Conservation (phyloP, 1,284 basidiomycete species). For the Melampsora americana region DNA sequence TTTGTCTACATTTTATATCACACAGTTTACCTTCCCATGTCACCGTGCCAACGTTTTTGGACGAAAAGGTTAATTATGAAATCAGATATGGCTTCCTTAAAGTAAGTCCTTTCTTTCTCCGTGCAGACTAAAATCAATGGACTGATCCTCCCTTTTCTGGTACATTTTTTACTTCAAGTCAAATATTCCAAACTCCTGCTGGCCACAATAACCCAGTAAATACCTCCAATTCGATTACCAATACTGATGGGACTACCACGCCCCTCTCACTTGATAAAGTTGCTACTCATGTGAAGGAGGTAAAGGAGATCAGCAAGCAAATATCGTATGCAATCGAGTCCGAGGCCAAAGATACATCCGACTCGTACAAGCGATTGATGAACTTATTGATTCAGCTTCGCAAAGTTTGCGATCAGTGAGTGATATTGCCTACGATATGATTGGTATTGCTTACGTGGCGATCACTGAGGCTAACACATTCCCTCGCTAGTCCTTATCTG, state of each 20-base stretch:
- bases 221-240: constrained; percentile 46
- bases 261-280: constrained; percentile 54
- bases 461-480: not conserved
- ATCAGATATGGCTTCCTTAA: constrained; percentile 56
- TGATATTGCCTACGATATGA: not conserved
- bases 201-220: not conserved
- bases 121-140: no score
- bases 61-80: constrained; percentile 61
- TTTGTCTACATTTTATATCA: not conserved
- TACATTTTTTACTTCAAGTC: not conserved
- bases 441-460: not conserved
- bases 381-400: constrained; percentile 62
- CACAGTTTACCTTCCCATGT: constrained; percentile 55
- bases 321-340: constrained; percentile 33
- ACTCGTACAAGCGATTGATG: constrained; percentile 60
- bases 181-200: constrained; percentile 5
- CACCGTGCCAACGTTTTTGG: constrained; percentile 65
- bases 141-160: not conserved
- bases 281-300: constrained; percentile 43
- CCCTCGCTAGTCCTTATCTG: constrained; percentile 59
- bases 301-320: constrained; percentile 7
- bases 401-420: constrained; percentile 62
- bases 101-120: not conserved
- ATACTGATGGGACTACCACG: constrained; percentile 57
- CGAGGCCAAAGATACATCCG: constrained; percentile 14